Conservation (phyloP, 176 grass and related monocot species). For the Oryza meridionalis region DNA sequence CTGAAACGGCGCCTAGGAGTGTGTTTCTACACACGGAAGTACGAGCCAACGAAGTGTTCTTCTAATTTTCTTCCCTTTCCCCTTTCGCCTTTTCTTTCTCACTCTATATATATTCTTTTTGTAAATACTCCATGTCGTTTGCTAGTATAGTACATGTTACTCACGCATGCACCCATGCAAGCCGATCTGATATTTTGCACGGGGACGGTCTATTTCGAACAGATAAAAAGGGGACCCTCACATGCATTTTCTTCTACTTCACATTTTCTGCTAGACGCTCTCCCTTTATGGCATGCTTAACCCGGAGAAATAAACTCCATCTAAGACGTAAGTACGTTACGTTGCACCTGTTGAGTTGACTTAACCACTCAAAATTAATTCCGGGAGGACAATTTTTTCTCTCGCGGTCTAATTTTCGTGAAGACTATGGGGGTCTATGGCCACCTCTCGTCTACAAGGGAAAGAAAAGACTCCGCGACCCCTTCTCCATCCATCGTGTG, state of each 20-base stretch:
- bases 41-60: background rate
- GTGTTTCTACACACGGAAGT: background rate
- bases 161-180: background rate
- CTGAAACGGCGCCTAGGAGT: too few species aligned
- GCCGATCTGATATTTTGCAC: background rate
- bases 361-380: background rate
- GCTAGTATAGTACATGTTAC: background rate
- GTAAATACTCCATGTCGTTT: background rate
- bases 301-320: conserved; percentile 4
- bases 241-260: background rate
- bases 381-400: background rate
- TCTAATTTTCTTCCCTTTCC: background rate
- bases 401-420: background rate
- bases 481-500: conserved; percentile 15
- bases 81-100: background rate
- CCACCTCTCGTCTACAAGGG: background rate
- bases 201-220: background rate
- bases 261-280: background rate
- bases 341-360: conserved; percentile 7
- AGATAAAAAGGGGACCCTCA: background rate
- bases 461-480: background rate
- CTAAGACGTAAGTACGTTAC: background rate
- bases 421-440: background rate
- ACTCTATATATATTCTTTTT: background rate
- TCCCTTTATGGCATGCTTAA: background rate